Percentiles rank a stretch among this genome's conserved stretches.
Conservation (phyloP, 1,284 basidiomycete genomes). For the Takashimella koratensis region DNA sequence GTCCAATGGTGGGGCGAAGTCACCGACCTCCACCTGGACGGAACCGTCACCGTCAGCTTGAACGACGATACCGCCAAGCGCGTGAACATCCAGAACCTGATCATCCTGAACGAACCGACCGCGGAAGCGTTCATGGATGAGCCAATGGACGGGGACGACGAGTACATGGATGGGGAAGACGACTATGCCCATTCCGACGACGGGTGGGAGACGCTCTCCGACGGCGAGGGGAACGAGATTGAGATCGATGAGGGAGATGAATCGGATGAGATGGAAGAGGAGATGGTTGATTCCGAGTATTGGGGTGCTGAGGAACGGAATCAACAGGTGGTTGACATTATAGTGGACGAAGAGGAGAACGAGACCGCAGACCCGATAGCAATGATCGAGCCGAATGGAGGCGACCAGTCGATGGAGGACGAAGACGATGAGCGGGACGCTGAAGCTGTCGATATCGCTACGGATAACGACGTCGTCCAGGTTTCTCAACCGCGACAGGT, state of each 20-base stretch:
- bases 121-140: conserved; percentile 29
- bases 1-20: conserved; percentile 53
- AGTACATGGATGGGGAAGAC: conserved; percentile 22
- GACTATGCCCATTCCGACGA: conserved; percentile 18
- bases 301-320: background rate
- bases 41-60: conserved; percentile 41
- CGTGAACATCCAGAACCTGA: conserved; percentile 25
- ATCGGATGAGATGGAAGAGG: background rate
- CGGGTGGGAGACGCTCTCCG: conserved; percentile 30
- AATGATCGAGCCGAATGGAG: background rate
- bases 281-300: conserved; percentile 3
- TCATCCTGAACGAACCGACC: conserved; percentile 25
- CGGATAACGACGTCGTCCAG: background rate
- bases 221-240: conserved; percentile 4
- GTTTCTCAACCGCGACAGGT: background rate
- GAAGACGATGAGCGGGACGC: conserved; percentile 18
- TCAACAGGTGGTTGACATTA: background rate
- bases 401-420: background rate
- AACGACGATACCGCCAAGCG: conserved; percentile 26
- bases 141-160: conserved; percentile 11
- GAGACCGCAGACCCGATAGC: background rate
- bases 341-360: background rate
- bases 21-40: conserved; percentile 45
- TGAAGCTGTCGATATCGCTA: conserved; percentile 3
- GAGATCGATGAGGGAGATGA: background rate